Conservation (phyloP, 805 yeast genomes). For the Suhomyces sp. region DNA sequence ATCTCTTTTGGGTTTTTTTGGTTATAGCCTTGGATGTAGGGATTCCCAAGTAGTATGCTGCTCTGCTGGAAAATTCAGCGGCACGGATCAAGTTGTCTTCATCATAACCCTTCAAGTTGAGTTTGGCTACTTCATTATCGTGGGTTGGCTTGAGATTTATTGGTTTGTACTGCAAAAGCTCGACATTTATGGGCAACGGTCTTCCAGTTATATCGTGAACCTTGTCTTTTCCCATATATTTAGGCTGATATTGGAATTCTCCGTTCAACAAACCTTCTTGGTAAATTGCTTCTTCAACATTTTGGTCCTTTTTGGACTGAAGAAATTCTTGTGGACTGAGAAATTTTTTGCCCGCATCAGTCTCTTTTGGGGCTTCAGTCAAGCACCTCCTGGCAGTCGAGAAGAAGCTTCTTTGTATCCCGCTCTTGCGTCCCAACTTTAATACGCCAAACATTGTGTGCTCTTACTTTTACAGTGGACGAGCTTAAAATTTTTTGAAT, state of each 20-base stretch:
- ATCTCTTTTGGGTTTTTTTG: constrained; percentile 67
- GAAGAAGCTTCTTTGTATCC: constrained; percentile 1
- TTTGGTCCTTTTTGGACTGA: constrained; percentile 23
- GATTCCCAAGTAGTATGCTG: constrained; percentile 85
- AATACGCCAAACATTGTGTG: neutral
- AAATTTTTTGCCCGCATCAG: neutral
- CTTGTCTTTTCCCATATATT: constrained; percentile 21
- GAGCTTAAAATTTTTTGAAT: neutral
- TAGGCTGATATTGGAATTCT: constrained; percentile 30
- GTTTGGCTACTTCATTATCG: constrained; percentile 75
- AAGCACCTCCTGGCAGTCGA: neutral
- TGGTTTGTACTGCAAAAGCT: constrained; percentile 79
- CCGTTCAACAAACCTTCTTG: constrained; percentile 25
- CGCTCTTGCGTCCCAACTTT: neutral
- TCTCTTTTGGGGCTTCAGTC: neutral
- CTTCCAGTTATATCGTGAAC: constrained; percentile 23
- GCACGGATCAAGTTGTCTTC: constrained; percentile 68
- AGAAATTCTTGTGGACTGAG: constrained; percentile 31
- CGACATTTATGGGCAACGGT: constrained; percentile 84
- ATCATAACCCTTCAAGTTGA: constrained; percentile 71
- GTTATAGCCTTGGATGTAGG: constrained; percentile 77
- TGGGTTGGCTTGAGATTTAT: constrained; percentile 61
- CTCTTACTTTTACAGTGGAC: neutral
- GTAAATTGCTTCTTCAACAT: constrained; percentile 26
- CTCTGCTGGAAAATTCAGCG: constrained; percentile 82